A percentile compares a stretch with the other conserved stretches of the same genome.
phyloP scores from a whole-genome alignment of 192 early-diverging fungal species.

The Podila horticola region DNA sequence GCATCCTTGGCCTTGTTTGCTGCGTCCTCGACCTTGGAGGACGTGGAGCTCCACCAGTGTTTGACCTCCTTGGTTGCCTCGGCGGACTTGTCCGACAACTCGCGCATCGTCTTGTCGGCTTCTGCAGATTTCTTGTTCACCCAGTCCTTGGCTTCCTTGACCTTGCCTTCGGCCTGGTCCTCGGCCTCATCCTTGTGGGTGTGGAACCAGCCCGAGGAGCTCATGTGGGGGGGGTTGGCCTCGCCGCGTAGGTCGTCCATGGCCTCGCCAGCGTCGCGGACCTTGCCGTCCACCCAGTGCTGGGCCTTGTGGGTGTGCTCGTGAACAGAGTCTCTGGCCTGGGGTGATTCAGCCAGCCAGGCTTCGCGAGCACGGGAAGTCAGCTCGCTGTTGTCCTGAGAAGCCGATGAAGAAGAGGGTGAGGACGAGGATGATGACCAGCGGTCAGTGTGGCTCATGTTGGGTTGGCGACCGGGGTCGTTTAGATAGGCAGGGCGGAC shows the following conservation, averaged over 20 bases:
- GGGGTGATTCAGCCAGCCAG: constrained; percentile 18
- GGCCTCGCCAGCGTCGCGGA: neutral
- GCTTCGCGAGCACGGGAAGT: constrained; percentile 25
- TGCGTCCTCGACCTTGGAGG: constrained; percentile 9
- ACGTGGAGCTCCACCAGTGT: constrained; percentile 10
- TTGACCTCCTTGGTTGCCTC: neutral
- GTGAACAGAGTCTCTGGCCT: neutral
- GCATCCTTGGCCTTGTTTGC: neutral
- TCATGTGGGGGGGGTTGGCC: neutral
- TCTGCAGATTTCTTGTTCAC: constrained; percentile 8
- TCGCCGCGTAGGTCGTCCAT: constrained; percentile 5
- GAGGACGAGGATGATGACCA: neutral
- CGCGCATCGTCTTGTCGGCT: constrained; percentile 6
- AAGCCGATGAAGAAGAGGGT: neutral
- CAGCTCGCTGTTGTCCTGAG: constrained; percentile 12
- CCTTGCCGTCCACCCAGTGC: constrained; percentile 2
- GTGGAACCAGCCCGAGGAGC: constrained; percentile 14
- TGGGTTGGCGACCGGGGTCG: neutral
- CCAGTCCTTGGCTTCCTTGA: constrained; percentile 7
- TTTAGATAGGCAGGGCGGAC: neutral
- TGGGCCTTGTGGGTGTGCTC: neutral
- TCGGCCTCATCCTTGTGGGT: neutral
- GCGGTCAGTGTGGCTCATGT: neutral
- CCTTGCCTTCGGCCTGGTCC: neutral
- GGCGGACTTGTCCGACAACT: neutral